phyloP scores from a whole-genome alignment of 306 rosid genomes.

The Prunus salicina region DNA sequence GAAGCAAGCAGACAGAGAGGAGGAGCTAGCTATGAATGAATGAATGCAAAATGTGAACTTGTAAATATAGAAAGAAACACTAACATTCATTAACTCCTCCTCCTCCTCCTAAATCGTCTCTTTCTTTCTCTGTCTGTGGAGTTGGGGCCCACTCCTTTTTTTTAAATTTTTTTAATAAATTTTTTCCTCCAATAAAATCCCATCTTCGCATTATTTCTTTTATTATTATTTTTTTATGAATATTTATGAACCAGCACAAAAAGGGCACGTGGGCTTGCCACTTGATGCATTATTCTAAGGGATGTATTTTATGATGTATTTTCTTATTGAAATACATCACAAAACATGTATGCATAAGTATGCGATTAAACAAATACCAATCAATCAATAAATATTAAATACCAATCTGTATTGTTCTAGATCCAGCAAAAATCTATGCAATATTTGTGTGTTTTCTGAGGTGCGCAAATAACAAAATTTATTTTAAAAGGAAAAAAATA shows the following conservation, averaged over 20 bases:
- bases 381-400: not conserved
- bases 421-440: not conserved
- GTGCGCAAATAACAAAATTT: too few species aligned
- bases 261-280: too few species aligned
- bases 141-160: not conserved
- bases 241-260: not conserved
- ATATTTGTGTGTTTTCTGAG: not conserved
- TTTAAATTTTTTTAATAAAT: too few species aligned
- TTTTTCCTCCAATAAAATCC: not conserved
- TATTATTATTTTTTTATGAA: not conserved
- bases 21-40: not conserved
- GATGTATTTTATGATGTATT: too few species aligned
- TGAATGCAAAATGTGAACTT: slow-evolving; percentile 13
- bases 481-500: too few species aligned
- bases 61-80: too few species aligned
- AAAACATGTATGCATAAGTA: too few species aligned
- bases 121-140: not conserved
- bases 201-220: not conserved
- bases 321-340: not conserved
- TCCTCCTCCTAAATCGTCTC: too few species aligned
- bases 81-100: too few species aligned
- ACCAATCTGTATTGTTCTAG: not conserved
- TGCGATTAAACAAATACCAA: not conserved
- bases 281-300: too few species aligned
- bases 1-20: not conserved